These are phyloP conservation scores for Fusarium staphyleae DNA, from an alignment of 2,329 filamentous ascomycete species.

Conservation along the genomic window DNA sequence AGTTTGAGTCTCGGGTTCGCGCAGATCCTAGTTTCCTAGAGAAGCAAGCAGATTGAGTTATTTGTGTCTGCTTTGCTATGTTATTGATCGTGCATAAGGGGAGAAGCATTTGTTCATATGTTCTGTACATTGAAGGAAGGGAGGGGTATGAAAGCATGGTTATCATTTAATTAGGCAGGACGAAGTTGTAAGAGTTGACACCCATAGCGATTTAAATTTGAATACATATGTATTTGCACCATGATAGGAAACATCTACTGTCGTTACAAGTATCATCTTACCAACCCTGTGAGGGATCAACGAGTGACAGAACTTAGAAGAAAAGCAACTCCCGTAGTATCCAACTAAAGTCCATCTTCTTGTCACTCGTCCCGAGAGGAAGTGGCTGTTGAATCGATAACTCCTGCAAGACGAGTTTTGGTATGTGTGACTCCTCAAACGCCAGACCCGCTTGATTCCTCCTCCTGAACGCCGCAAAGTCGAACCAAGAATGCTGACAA, in stretches of 20 bases:
- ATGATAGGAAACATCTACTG: not conserved
- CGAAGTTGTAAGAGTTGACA: conserved; percentile 7
- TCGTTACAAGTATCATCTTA: not conserved
- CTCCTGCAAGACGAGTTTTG: conserved; percentile 18
- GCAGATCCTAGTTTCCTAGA: conserved; percentile 90
- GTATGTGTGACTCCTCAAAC: conserved; percentile 24
- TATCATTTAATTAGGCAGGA: not conserved
- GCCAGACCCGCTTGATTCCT: conserved; percentile 11
- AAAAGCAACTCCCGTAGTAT: conserved; percentile 1
- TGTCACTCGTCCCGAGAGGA: not conserved
- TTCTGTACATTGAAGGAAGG: too few species aligned
- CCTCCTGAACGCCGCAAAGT: conserved; percentile 21
- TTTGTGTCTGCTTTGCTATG: not conserved
- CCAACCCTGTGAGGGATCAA: not conserved
- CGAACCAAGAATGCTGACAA: not conserved
- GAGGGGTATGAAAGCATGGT: too few species aligned
- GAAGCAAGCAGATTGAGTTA: conserved; percentile 51
- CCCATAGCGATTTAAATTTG: conserved; percentile 16
- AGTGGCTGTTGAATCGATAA: conserved; percentile 7
- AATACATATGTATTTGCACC: conserved; percentile 7
- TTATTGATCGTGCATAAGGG: not conserved
- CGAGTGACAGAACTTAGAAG: not conserved
- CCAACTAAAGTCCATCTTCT: conserved; percentile 4
- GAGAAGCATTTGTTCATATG: too few species aligned
- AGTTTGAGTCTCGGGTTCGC: conserved; percentile 89